Evolutionary conservation across 2,329 filamentous ascomycete genomes (phyloP).

Genomic region (Colletotrichum cereale): DNA sequence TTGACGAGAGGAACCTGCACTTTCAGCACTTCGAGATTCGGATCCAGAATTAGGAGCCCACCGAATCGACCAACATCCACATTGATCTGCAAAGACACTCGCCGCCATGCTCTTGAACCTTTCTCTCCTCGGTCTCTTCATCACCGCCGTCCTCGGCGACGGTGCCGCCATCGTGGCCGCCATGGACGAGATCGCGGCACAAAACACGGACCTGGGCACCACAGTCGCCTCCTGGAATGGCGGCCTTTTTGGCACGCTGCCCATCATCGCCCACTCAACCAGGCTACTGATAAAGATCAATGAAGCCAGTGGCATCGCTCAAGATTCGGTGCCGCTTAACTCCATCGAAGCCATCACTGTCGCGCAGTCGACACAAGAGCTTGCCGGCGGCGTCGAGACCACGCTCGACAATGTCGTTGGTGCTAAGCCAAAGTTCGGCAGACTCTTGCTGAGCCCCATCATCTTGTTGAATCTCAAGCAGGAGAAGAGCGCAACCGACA

Average conservation of each 20-base stretch:
- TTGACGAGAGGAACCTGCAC: neutral
- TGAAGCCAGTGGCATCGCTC: constrained; percentile 52
- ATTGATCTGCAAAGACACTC: neutral
- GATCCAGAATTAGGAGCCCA: neutral
- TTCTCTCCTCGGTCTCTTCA: constrained; percentile 38
- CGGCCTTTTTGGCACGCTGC: constrained; percentile 52
- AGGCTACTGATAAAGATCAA: constrained; percentile 56
- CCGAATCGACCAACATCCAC: neutral
- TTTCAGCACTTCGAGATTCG: neutral
- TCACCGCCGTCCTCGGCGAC: constrained; percentile 46
- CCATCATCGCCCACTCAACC: constrained; percentile 55
- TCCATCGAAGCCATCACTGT: constrained; percentile 54
- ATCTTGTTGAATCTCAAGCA: constrained; percentile 57
- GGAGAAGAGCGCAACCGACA: constrained; percentile 54
- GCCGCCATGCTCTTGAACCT: constrained; percentile 32
- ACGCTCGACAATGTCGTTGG: constrained; percentile 54
- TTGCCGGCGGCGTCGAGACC: constrained; percentile 53
- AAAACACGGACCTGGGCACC: constrained; percentile 50
- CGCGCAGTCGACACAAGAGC: constrained; percentile 51
- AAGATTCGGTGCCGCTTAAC: constrained; percentile 53
- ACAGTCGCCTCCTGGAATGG: constrained; percentile 54
- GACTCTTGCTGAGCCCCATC: constrained; percentile 55
- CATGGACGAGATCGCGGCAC: constrained; percentile 50
- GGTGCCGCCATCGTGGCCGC: constrained; percentile 51
- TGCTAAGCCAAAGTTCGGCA: constrained; percentile 59